These are phyloP conservation scores for Sutorius eximius DNA, from an alignment of 1,284 basidiomycete species.

Conservation along the genomic window DNA sequence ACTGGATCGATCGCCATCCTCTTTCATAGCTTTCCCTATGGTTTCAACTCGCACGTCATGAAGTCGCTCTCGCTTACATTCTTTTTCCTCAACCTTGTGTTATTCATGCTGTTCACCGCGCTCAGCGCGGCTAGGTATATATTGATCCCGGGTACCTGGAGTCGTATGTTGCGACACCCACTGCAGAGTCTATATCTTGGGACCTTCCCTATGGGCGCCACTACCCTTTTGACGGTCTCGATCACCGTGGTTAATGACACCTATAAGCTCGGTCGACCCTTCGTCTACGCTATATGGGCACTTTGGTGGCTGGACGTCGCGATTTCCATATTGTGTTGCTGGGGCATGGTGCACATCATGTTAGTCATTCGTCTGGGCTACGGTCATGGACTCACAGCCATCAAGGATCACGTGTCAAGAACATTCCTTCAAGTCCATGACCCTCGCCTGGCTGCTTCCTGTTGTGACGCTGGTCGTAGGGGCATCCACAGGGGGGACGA, in stretches of 20 bases:
- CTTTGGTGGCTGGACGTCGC: slow-evolving; percentile 75
- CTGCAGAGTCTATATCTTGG: slow-evolving; percentile 68
- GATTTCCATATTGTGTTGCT: slow-evolving; percentile 58
- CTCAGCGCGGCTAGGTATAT: slow-evolving; percentile 53
- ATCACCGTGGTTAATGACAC: slow-evolving; percentile 43
- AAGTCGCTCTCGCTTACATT: slow-evolving; percentile 49
- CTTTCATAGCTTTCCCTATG: slow-evolving; percentile 56
- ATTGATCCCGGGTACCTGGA: slow-evolving; percentile 58
- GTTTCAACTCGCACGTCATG: slow-evolving; percentile 40
- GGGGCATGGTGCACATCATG: slow-evolving; percentile 69
- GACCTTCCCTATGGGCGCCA: slow-evolving; percentile 69
- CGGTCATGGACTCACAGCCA: slow-evolving; percentile 5
- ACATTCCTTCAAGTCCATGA: slow-evolving; percentile 56
- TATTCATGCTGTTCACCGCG: slow-evolving; percentile 59
- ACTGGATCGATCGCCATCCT: slow-evolving; percentile 57
- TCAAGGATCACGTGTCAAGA: slow-evolving; percentile 61
- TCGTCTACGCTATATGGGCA: slow-evolving; percentile 62
- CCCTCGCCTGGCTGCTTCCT: slow-evolving; percentile 69
- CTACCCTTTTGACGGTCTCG: slow-evolving; percentile 60
- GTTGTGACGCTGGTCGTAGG: slow-evolving; percentile 72
- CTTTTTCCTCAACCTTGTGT: slow-evolving; percentile 64
- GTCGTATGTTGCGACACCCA: slow-evolving; percentile 57
- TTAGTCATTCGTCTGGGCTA: slow-evolving; percentile 31
- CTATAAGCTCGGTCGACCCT: slow-evolving; percentile 49
- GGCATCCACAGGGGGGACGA: slow-evolving; percentile 61